Base-by-base conservation (phyloP, 306 rosid species). In the Vicia faba region DNA sequence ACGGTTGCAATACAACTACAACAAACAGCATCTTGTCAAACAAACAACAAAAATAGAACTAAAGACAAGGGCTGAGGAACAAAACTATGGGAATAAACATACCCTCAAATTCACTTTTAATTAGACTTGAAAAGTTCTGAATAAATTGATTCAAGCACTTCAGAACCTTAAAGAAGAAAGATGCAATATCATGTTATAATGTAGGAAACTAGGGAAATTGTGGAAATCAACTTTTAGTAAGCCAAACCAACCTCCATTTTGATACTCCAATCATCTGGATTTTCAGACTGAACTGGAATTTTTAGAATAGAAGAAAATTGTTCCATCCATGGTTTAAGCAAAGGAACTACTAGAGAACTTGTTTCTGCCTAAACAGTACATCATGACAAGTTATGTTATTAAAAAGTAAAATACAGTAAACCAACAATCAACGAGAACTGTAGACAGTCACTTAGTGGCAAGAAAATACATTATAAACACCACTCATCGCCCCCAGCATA, bases 71-170 rank as follows among this genome's bases (percentile, higher is more conserved):
- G 65, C 58, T 50, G 29, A 12, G 43, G 38, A 74, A 25, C 61
- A 55, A 46, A 70, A 50, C 64, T 48, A 46, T 51, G 25, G 49
- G 45, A 61, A 23, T 25, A 62, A 71, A 59, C 81, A 71, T 84
- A 89, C 98, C 82, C 80, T 81, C 81, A 69, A 89, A 59, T 83
- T 86, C 96, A 77, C 75, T 84, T 72, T 70, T 89, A 62, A 85
- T 79, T 51, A 87, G 87, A 73, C 84, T 74, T 15, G 93, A 91
- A 71, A 92, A 88, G 75, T 84, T 84, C 76, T 84, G 96, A 75
- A 86, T 85, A 81, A 89, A 83, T 80, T 92, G 96, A 81, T 87
- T 87, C 87, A 89, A 80, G 85, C 98, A 92, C 89, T 92, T 92
- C 82, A 92, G 64, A 74, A 89, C 96, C 96, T 92, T 63, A 67